Evolutionary conservation across 225 moss, liverwort and hornwort species (phyloP).

Genomic region (Antitrichia curtipendula): DNA sequence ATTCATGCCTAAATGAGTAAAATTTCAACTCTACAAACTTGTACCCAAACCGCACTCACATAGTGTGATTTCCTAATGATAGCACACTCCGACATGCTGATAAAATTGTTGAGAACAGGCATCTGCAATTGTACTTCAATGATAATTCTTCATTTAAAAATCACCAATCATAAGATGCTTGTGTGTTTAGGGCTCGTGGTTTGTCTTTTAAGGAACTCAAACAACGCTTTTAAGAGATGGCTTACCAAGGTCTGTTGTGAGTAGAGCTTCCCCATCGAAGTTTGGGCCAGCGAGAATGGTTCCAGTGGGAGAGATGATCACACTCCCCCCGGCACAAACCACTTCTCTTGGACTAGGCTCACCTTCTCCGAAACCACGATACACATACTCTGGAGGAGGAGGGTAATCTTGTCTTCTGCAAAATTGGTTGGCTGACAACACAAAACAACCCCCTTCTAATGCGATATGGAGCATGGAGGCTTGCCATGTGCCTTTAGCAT

Average conservation of each 20-base stretch:
- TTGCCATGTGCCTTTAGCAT: constrained; percentile 50
- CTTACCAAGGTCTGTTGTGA: constrained; percentile 51
- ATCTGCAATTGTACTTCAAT: not conserved
- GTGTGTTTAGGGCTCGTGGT: not conserved
- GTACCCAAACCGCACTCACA: not conserved
- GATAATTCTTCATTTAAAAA: not conserved
- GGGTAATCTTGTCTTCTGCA: constrained; percentile 63
- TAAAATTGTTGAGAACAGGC: accelerated
- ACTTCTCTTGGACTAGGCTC: constrained; percentile 40
- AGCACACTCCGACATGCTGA: not conserved
- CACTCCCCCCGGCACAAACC: constrained; percentile 51
- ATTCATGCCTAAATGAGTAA: not conserved
- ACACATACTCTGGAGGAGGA: constrained; percentile 39
- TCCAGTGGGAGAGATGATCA: constrained; percentile 57
- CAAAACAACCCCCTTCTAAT: constrained; percentile 67
- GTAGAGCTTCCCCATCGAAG: constrained; percentile 48
- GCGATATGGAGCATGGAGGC: constrained; percentile 69
- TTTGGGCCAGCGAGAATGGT: constrained; percentile 53
- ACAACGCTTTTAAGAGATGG: not conserved
- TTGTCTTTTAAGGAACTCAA: not conserved
- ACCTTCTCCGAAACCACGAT: constrained; percentile 16
- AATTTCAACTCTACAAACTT: not conserved
- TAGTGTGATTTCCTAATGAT: not conserved
- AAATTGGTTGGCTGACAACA: constrained; percentile 67
- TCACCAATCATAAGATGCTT: not conserved